Base-by-base conservation (phyloP, 2,329 filamentous ascomycete species). In the Madurella fahalii region DNA sequence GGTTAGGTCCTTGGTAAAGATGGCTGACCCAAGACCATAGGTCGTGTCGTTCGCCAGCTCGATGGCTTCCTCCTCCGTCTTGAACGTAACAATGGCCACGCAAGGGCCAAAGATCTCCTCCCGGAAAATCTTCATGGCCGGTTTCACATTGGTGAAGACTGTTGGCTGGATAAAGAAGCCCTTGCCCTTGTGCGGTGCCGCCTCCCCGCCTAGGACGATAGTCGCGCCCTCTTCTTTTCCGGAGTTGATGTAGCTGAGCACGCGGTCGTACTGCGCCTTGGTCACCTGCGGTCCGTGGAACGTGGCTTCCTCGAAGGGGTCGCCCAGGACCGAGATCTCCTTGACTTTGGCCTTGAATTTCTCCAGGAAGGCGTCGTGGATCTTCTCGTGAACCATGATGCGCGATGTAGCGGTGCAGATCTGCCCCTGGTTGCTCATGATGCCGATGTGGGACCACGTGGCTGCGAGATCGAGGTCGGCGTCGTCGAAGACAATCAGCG, bases 251-350 rank as follows among this genome's bases (percentile, higher is more conserved):
- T 85, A 90, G 7, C 76, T 76, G 20, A 89, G 75, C 2, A 90
- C 80, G 12, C 81, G 74, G 52, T 89, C 84, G 65, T 84, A 86
- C 67, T 89, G 86, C 12, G 77, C 70, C 68, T 83, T 84, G 13
- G 83, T 85, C 53, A 87, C 82, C 68, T 87, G 85, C 0, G 86
- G 86, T 0, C 86, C 86, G 68, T 88, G 85, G 74, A 83, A 86
- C 1, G 84, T 87, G 25, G 73, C 72, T 62, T 84, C 77, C n/a
- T 77, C 76, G 67, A 87, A 88, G 0, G 84, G 85, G 64, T 88
- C 81, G 53, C 86, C 86, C 16, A 89, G 75, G 18, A 84, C 77
- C 50, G 78, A 83, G 40, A 81, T 75, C 51, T 77, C 72, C 53
- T 78, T 71, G 34, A 86, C 77, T 56, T 81, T 72, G 25, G 78